Percentiles rank a stretch among this genome's conserved stretches.
Evolutionary conservation across 2,329 filamentous ascomycete genomes (phyloP).

Genomic region (Plectosphaerella cucumerina): DNA sequence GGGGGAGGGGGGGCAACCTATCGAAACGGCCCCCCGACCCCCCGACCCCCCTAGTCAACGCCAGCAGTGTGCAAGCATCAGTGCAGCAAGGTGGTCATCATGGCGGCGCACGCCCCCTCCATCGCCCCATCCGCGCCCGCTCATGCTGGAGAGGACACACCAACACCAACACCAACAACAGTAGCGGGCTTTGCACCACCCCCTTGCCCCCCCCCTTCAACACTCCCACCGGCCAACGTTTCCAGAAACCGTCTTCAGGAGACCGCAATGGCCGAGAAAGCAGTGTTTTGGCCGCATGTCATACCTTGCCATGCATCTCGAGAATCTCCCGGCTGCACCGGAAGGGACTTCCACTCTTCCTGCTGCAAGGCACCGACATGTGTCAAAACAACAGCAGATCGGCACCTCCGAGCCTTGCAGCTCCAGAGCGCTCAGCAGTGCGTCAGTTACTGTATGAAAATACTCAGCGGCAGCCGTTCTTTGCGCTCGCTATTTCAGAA

Average conservation of each 20-base stretch:
- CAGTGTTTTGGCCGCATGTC: neutral
- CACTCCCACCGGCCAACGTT: neutral
- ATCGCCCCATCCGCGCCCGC: too few species aligned
- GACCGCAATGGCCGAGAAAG: neutral
- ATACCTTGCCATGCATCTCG: neutral
- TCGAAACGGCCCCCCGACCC: too few species aligned
- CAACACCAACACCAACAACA: too few species aligned
- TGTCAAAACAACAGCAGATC: neutral
- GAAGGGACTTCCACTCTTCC: neutral
- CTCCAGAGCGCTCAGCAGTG: too few species aligned
- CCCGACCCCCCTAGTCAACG: neutral
- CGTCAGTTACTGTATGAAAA: too few species aligned
- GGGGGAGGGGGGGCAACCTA: neutral
- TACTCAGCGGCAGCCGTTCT: too few species aligned
- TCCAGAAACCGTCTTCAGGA: neutral
- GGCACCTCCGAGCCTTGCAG: too few species aligned
- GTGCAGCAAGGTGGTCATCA: neutral
- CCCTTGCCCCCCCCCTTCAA: neutral
- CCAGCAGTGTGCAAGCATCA: neutral
- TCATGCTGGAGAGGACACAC: too few species aligned
- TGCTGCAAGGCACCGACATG: slow-evolving; percentile 3
- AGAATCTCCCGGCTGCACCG: slow-evolving; percentile 3
- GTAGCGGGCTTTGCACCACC: neutral
- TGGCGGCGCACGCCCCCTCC: neutral
- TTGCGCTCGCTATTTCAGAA: too few species aligned